Conservation (phyloP, 352 stramenopile species). For the Salisapilia sapeloensis region DNA sequence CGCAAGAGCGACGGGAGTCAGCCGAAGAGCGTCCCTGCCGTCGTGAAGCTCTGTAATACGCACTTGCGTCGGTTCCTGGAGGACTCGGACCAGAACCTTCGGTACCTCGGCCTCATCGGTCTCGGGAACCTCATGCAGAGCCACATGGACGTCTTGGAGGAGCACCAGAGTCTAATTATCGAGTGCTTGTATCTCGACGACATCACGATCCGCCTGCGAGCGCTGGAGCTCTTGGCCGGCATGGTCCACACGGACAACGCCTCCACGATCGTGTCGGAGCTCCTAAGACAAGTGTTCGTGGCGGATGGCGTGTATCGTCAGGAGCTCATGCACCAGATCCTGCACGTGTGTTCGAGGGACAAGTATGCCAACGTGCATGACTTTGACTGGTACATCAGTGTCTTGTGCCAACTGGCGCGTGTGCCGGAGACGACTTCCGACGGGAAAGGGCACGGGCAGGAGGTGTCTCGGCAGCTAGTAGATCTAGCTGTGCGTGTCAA, state of each 20-base stretch:
- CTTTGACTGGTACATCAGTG: conserved; percentile 97
- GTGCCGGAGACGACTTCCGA: conserved; percentile 62
- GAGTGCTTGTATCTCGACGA: conserved; percentile 95
- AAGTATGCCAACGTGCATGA: conserved; percentile 97
- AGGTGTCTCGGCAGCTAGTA: conserved; percentile 90
- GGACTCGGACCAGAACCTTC: conserved; percentile 98
- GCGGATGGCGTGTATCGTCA: conserved; percentile 90
- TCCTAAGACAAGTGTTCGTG: conserved; percentile 90
- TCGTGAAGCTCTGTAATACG: conserved; percentile 91
- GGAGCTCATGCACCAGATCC: conserved; percentile 91
- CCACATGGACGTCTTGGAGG: conserved; percentile 88
- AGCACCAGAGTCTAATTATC: conserved; percentile 93
- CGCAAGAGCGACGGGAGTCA: conserved; percentile 92
- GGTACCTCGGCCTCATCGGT: conserved; percentile 96
- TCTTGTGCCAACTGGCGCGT: conserved; percentile 91
- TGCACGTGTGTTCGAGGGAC: conserved; percentile 93
- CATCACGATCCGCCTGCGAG: conserved; percentile 95
- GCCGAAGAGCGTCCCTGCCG: conserved; percentile 82
- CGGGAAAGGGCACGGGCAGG: conserved; percentile 38
- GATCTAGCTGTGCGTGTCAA: conserved; percentile 95
- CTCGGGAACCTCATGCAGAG: conserved; percentile 94
- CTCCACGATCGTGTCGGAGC: conserved; percentile 90
- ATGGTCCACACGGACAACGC: conserved; percentile 96
- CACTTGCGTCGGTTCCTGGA: conserved; percentile 93
- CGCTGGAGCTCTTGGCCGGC: conserved; percentile 89